phyloP scores from a whole-genome alignment of 768 basidiomycete species.

The Leccinum longicurvipes region DNA sequence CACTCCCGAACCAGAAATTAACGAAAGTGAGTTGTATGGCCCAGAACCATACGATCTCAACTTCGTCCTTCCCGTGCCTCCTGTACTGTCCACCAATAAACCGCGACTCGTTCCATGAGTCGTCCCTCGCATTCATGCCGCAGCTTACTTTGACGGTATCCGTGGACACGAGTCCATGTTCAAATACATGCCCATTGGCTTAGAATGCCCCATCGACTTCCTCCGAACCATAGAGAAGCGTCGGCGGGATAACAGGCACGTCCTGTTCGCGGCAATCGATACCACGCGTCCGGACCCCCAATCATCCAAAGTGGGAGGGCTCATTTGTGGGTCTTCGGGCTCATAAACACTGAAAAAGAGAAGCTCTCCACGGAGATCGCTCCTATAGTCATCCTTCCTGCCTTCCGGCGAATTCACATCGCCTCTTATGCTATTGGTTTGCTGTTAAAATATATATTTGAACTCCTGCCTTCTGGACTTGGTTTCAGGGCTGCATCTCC shows the following conservation, averaged over 20 bases:
- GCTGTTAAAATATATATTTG: constrained; percentile 29
- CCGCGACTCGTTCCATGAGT: constrained; percentile 22
- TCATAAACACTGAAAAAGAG: constrained; percentile 21
- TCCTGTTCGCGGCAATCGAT: constrained; percentile 29
- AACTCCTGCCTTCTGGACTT: constrained; percentile 30
- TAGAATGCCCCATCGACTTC: constrained; percentile 9
- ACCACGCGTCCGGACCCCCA: constrained; percentile 29
- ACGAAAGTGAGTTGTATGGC: constrained; percentile 17
- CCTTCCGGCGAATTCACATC: constrained; percentile 42
- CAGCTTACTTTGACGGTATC: constrained; percentile 15
- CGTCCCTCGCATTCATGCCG: constrained; percentile 18
- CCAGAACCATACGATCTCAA: constrained; percentile 29
- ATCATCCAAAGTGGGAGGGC: constrained; percentile 28
- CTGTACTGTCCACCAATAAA: constrained; percentile 13
- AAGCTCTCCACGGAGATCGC: constrained; percentile 33
- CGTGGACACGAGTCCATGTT: constrained; percentile 22
- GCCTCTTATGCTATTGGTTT: constrained; percentile 37
- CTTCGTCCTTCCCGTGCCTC: constrained; percentile 13
- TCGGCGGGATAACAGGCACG: constrained; percentile 1
- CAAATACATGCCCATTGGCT: constrained; percentile 8
- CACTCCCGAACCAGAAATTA: constrained; percentile 6
- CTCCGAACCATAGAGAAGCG: constrained; percentile 13
- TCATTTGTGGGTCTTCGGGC: constrained; percentile 39
- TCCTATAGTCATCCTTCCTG: constrained; percentile 32
- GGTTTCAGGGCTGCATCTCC: constrained; percentile 41